Percentiles rank a stretch among this genome's conserved stretches.
Evolutionary conservation across 768 basidiomycete genomes (phyloP).

Genomic region (Hydnomerulius pinastri): DNA sequence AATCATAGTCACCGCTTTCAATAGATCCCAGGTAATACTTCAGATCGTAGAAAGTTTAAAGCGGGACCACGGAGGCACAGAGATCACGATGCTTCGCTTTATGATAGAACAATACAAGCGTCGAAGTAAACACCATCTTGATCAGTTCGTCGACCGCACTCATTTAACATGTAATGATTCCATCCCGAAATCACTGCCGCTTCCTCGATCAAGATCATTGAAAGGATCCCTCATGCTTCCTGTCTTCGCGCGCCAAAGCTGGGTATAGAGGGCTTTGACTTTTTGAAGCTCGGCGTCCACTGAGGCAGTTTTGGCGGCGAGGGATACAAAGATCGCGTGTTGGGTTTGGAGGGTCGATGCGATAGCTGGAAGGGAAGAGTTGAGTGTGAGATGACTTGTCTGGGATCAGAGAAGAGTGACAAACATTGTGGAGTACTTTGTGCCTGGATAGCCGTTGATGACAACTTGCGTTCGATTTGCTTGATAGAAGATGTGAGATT

Average conservation of each 20-base stretch:
- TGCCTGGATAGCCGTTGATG: conserved; percentile 61
- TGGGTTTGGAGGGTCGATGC: conserved; percentile 78
- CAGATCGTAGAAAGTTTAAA: too few species aligned
- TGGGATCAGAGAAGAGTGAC: conserved; percentile 8
- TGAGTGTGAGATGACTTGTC: too few species aligned
- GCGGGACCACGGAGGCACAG: too few species aligned
- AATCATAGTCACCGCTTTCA: too few species aligned
- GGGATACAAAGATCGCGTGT: conserved; percentile 71
- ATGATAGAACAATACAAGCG: too few species aligned
- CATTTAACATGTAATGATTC: conserved; percentile 27
- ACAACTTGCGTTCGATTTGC: conserved; percentile 78
- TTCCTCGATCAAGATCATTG: conserved; percentile 47
- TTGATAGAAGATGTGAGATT: conserved; percentile 1
- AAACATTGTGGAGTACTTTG: conserved; percentile 77
- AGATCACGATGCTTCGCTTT: too few species aligned
- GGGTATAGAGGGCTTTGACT: conserved; percentile 73
- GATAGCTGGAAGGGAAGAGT: conserved; percentile 50
- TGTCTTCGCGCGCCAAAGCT: conserved; percentile 77
- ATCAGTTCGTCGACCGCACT: too few species aligned
- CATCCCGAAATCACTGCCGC: conserved; percentile 47
- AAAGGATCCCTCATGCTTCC: conserved; percentile 87
- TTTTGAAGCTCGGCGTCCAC: conserved; percentile 75
- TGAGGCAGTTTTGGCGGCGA: conserved; percentile 75
- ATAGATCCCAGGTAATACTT: too few species aligned
- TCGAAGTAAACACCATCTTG: too few species aligned